Evolutionary conservation across 768 basidiomycete genomes (phyloP), one percentile per base, ranked within the genome.

Genomic region (Xerocomus brunneocitrinus): DNA sequence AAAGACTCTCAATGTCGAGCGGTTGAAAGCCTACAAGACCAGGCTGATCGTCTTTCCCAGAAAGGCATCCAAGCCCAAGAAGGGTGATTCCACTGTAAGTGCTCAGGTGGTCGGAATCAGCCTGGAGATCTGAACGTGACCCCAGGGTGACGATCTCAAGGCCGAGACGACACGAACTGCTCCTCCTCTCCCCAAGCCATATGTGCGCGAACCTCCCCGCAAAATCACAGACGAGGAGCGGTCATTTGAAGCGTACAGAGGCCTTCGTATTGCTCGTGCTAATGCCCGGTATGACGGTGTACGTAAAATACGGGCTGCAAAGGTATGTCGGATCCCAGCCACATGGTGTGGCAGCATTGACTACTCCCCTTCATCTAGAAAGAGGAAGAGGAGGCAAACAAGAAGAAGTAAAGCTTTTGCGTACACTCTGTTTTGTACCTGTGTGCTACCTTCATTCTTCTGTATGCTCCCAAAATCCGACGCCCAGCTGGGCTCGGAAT

Each of bases 31-130:
- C 36, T 98, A 98, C 87, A 93, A 93, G 79, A 74, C 79, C 54
- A 85, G 88, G 64, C 76, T 99, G 68, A 87, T 98, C 63, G 88
- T 99, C 75, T 98, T 97, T 89, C 95, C 97, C 70, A 86, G 90
- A 73, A 95, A 97, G 76, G 81, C 90, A 59, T 80, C 84, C 73
- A 98, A 98, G 78, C 85, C 90, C 68, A 98, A 97, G 84, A 87
- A 89, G 81, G 91, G 91, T 53, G 95, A 98, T 74, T 89, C 93
- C 46, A 82, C 85, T 55, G 93, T 94, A 67, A 61, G 91, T 79
- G 36, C 39, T 44, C 25, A 19, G 12, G 34, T 5, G 4, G 22
- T 40, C 5, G 19, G 3, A 22, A 24, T 38, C 22, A 24, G 19
- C 35, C 28, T 44, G 35, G 22, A 45, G 56, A 25, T 50, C 56